Evolutionary conservation across 164 flowering plant species (phyloP).

Genomic region (Nymphaea thermarum): DNA sequence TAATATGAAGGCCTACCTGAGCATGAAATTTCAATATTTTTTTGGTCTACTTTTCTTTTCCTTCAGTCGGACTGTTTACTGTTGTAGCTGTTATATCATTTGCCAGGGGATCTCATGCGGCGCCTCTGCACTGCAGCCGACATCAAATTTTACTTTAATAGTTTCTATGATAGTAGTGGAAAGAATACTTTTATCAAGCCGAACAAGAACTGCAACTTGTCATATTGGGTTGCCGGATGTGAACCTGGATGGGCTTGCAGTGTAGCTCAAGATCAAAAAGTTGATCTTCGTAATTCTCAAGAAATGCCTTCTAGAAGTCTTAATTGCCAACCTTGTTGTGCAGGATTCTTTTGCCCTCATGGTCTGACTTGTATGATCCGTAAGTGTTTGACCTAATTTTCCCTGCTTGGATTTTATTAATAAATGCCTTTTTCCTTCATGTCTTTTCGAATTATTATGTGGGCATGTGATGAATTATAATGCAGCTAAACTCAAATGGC

Average conservation of each 20-base stretch:
- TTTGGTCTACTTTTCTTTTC: background rate
- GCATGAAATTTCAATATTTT: background rate
- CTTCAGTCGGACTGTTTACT: background rate
- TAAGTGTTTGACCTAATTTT: constrained; percentile 27
- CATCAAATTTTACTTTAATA: constrained; percentile 48
- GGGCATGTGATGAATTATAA: too few relatives aligned
- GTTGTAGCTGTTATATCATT: background rate
- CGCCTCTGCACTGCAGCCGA: constrained; percentile 89
- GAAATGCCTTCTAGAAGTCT: constrained; percentile 43
- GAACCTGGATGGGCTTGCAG: constrained; percentile 98
- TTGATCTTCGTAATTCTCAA: constrained; percentile 37
- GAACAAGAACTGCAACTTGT: constrained; percentile 77
- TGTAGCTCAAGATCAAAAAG: constrained; percentile 20
- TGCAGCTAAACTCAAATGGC: too few relatives aligned
- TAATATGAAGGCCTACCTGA: background rate
- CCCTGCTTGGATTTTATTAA: background rate
- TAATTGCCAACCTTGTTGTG: constrained; percentile 66
- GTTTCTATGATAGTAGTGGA: constrained; percentile 24
- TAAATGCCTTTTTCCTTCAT: background rate
- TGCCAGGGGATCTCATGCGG: constrained; percentile 43
- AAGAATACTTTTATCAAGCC: constrained; percentile 42
- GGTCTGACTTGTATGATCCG: constrained; percentile 98
- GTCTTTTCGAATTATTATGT: too few relatives aligned
- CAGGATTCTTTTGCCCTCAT: constrained; percentile 88
- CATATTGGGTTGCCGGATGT: constrained; percentile 75